phyloP scores from a whole-genome alignment of 306 rosid species.

The Sesbania bispinosa region DNA sequence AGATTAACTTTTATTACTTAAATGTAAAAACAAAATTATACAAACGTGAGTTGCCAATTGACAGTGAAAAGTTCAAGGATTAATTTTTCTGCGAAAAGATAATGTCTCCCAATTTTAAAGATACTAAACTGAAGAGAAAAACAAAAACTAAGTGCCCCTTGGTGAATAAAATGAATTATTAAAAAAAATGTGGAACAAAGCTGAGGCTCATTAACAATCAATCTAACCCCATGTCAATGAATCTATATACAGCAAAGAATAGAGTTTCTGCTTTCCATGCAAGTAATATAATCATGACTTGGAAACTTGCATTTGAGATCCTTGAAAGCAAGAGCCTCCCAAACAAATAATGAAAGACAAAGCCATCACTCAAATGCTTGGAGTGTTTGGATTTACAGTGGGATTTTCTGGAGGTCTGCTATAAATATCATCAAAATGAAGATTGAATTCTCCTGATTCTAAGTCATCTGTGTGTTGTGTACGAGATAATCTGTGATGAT shows the following conservation, averaged over 20 bases:
- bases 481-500: constrained; percentile 36
- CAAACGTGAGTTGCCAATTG: too few species aligned
- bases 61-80: too few species aligned
- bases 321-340: constrained; percentile 34
- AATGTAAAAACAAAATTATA: too few species aligned
- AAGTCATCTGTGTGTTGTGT: constrained; percentile 43
- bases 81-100: too few species aligned
- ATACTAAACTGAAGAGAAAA: too few species aligned
- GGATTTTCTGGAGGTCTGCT: constrained; percentile 52
- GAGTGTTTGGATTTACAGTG: constrained; percentile 30
- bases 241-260: constrained; percentile 84
- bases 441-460: constrained; percentile 55
- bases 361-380: constrained; percentile 38
- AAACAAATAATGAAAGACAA: constrained; percentile 32
- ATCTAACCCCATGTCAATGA: constrained; percentile 29
- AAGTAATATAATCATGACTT: constrained; percentile 23
- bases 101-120: too few species aligned
- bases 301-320: constrained; percentile 30
- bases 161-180: too few species aligned
- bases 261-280: constrained; percentile 27
- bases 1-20: too few species aligned
- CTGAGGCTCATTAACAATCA: constrained; percentile 25
- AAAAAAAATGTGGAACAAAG: too few species aligned
- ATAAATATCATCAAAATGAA: constrained; percentile 78
- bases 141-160: too few species aligned